Percentiles rank a stretch among this genome's conserved stretches.
Conservation (phyloP, 23 red algal species). For the Gracilariopsis chorda region DNA sequence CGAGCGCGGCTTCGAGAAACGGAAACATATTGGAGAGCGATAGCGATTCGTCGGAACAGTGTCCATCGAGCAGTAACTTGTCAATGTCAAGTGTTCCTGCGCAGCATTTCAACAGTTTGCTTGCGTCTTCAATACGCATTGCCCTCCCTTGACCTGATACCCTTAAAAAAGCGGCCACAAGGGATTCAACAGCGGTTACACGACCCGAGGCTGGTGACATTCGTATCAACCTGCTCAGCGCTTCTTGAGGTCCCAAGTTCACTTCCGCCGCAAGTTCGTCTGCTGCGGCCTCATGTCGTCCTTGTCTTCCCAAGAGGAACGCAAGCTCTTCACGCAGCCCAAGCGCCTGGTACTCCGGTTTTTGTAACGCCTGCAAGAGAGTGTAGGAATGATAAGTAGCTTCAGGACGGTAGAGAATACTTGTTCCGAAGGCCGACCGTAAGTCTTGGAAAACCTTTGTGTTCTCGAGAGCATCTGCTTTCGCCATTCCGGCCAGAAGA, state of each 20-base stretch:
- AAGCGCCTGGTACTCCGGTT: constrained; percentile 32
- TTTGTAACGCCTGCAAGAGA: constrained; percentile 49
- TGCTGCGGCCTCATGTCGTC: constrained; percentile 56
- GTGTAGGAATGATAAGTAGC: constrained; percentile 47
- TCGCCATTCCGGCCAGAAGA: constrained; percentile 55
- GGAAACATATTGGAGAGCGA: constrained; percentile 33
- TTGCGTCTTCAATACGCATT: constrained; percentile 32
- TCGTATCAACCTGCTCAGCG: constrained; percentile 29
- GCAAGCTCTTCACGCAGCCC: constrained; percentile 50
- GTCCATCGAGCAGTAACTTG: constrained; percentile 34
- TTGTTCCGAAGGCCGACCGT: constrained; percentile 20
- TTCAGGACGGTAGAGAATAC: constrained; percentile 16
- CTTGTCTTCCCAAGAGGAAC: constrained; percentile 49
- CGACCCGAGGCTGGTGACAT: constrained; percentile 25
- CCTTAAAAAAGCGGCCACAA: constrained; percentile 46
- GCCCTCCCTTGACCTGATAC: constrained; percentile 35
- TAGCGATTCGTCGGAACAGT: constrained; percentile 9
- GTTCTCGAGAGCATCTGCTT: constrained; percentile 12
- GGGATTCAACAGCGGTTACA: constrained; percentile 1
- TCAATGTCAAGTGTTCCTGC: constrained; percentile 41
- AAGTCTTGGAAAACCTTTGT: constrained; percentile 2
- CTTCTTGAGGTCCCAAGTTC: constrained; percentile 43
- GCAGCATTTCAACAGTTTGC: constrained; percentile 8
- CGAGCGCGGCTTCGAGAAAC: constrained; percentile 28
- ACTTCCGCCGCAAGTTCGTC: constrained; percentile 59